Evolutionary conservation across 805 yeast genomes (phyloP).

Genomic region (Ogataea philodendri): DNA sequence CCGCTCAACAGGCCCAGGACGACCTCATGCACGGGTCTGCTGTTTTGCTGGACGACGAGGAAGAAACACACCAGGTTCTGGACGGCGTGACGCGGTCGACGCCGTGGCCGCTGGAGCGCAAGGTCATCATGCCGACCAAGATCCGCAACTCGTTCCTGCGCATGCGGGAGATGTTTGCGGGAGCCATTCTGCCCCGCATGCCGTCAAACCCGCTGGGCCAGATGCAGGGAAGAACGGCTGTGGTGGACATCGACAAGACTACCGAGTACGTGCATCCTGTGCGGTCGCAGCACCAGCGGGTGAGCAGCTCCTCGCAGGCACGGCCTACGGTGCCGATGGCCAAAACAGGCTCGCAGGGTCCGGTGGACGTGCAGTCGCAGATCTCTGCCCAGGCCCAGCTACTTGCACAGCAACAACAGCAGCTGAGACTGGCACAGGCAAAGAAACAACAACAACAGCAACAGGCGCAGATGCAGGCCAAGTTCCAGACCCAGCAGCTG

Average conservation of each 20-base stretch:
- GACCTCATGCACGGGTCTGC: conserved; percentile 50
- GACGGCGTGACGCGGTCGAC: conserved; percentile 81
- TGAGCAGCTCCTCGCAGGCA: conserved; percentile 10
- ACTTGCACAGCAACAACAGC: conserved; percentile 23
- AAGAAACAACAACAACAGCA: conserved; percentile 20
- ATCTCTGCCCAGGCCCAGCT: conserved; percentile 18
- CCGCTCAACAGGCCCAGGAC: conserved; percentile 74
- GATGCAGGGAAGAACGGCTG: conserved; percentile 74
- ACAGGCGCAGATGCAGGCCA: conserved; percentile 21
- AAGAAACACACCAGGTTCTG: conserved; percentile 87
- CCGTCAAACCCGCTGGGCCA: conserved; percentile 64
- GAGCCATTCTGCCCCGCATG: conserved; percentile 69
- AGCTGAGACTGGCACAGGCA: conserved; percentile 20
- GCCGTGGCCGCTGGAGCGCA: conserved; percentile 81
- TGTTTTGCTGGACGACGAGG: conserved; percentile 73
- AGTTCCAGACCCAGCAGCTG: conserved; percentile 18
- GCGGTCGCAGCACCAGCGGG: conserved; percentile 44
- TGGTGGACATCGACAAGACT: conserved; percentile 69
- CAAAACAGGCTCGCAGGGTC: conserved; percentile 8
- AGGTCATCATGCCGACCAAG: conserved; percentile 66
- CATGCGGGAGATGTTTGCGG: conserved; percentile 92
- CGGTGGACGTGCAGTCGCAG: conserved; percentile 16
- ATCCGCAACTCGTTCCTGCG: conserved; percentile 72
- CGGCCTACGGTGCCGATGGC: conserved; percentile 11
- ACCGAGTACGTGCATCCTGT: conserved; percentile 59